Conservation (phyloP, 2,329 filamentous ascomycete genomes). For the Alternaria panax region DNA sequence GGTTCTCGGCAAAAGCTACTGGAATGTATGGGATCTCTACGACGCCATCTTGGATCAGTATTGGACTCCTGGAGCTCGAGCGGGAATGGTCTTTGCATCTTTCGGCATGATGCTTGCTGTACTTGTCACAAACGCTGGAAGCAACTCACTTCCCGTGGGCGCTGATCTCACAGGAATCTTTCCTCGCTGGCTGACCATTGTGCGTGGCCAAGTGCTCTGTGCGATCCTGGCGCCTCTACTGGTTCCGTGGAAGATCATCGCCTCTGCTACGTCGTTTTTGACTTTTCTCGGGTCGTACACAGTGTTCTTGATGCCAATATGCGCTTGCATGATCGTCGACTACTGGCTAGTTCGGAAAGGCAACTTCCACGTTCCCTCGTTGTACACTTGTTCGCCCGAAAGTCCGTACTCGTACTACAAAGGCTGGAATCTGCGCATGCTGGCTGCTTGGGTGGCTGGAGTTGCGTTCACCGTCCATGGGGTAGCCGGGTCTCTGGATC, state of each 20-base stretch:
- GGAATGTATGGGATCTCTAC: slow-evolving; percentile 34
- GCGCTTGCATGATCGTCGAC: slow-evolving; percentile 30
- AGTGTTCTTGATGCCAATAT: slow-evolving; percentile 39
- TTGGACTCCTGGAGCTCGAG: slow-evolving; percentile 29
- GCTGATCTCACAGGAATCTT: slow-evolving; percentile 35
- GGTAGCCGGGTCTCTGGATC: slow-evolving; percentile 25
- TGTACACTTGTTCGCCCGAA: slow-evolving; percentile 18
- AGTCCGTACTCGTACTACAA: slow-evolving; percentile 29
- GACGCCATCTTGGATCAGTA: slow-evolving; percentile 28
- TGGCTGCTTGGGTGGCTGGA: slow-evolving; percentile 25
- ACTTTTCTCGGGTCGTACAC: slow-evolving; percentile 37
- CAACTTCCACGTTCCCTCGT: slow-evolving; percentile 29
- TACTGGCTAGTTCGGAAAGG: slow-evolving; percentile 28
- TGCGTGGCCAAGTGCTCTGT: slow-evolving; percentile 31
- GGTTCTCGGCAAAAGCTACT: slow-evolving; percentile 31
- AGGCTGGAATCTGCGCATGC: slow-evolving; percentile 32
- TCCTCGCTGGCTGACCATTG: slow-evolving; percentile 37
- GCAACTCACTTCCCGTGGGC: slow-evolving; percentile 37
- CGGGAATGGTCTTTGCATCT: slow-evolving; percentile 37
- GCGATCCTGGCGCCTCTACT: slow-evolving; percentile 25
- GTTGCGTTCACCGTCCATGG: slow-evolving; percentile 30
- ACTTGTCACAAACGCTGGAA: slow-evolving; percentile 36
- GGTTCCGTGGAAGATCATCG: slow-evolving; percentile 40
- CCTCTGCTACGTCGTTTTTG: slow-evolving; percentile 31
- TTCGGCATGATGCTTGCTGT: slow-evolving; percentile 36